Evolutionary conservation across 108 stramenopile species (phyloP).

Genomic region (Parietichytrium sp.): DNA sequence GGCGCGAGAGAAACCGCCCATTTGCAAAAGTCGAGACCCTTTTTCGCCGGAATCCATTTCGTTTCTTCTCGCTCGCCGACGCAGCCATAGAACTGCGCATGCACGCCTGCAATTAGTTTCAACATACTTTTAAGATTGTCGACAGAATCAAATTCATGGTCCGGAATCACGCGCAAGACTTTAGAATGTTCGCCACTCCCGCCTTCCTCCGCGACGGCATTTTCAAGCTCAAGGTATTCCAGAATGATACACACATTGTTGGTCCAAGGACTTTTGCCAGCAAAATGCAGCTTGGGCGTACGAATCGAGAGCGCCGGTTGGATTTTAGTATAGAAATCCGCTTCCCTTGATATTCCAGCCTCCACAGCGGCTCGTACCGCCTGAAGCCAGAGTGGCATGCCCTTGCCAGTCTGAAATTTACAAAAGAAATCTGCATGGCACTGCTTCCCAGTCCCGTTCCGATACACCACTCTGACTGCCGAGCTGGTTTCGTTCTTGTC

Average conservation of each 20-base stretch:
- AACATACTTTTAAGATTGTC: not conserved
- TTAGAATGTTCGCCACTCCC: not conserved
- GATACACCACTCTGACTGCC: not conserved
- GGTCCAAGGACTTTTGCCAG: not conserved
- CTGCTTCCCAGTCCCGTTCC: not conserved
- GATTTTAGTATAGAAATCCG: not conserved
- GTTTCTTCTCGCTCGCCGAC: not conserved
- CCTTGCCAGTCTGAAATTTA: slow-evolving; percentile 1
- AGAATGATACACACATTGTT: slow-evolving; percentile 16
- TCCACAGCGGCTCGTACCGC: slow-evolving; percentile 2
- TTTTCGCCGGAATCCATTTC: not conserved
- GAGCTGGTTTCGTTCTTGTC: not conserved
- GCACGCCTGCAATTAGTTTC: not conserved
- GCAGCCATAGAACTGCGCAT: not conserved
- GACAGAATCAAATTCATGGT: not conserved
- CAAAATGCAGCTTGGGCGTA: not conserved
- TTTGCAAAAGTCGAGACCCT: not conserved
- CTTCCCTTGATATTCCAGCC: not conserved
- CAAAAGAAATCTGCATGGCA: not conserved
- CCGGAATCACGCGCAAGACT: not conserved
- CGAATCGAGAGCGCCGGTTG: not conserved
- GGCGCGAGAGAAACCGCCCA: slow-evolving; percentile 4
- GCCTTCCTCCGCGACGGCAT: not conserved
- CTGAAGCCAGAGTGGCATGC: slow-evolving; percentile 33
- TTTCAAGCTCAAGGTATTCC: not conserved